Percentiles rank a stretch among this genome's conserved stretches.
phyloP scores from a whole-genome alignment of 2,329 filamentous ascomycete genomes.

The Tothia fuscella region DNA sequence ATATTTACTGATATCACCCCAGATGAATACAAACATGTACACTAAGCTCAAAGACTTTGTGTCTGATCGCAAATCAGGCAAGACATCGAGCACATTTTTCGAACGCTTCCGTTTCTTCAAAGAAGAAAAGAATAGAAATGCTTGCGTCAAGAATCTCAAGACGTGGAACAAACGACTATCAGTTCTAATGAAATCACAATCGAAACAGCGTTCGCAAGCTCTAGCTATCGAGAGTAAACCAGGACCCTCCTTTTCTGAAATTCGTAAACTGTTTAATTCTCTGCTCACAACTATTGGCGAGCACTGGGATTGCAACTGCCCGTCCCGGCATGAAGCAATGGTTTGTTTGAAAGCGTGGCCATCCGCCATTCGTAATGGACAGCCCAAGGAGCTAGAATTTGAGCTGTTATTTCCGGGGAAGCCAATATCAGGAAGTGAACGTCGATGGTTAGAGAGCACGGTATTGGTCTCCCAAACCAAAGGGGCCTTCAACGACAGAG shows the following conservation, averaged over 20 bases:
- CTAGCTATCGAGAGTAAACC: no score
- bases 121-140: background rate
- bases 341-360: background rate
- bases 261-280: no score
- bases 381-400: background rate
- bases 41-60: background rate
- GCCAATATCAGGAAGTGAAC: background rate
- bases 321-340: background rate
- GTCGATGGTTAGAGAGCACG: background rate
- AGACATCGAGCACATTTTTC: background rate
- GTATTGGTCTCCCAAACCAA: background rate
- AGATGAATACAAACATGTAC: background rate
- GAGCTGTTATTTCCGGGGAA: background rate
- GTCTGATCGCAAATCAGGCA: background rate
- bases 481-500: background rate
- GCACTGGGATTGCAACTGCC: background rate
- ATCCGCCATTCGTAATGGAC: background rate
- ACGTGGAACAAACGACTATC: background rate
- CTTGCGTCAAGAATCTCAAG: background rate
- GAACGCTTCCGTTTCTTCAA: background rate
- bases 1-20: background rate
- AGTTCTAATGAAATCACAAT: no score
- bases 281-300: no score
- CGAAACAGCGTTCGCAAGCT: no score
- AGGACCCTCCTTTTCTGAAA: no score